Evolutionary conservation across 2,329 filamentous ascomycete genomes (phyloP).

Genomic region (Cytospora schulzeri): DNA sequence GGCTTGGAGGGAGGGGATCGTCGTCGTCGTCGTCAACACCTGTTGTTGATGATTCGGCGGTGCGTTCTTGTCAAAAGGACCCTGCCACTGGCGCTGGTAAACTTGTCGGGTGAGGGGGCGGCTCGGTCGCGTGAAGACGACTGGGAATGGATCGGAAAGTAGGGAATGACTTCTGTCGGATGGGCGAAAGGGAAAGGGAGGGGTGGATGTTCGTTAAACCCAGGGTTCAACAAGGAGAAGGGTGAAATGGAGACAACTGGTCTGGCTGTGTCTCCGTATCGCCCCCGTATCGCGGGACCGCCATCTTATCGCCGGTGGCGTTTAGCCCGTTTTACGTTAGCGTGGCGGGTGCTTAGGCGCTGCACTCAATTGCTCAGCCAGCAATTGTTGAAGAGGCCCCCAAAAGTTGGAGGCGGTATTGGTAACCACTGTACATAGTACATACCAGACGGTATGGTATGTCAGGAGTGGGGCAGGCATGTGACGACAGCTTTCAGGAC

Average conservation of each 20-base stretch:
- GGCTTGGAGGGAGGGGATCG: conserved; percentile 1
- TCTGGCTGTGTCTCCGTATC: conserved; percentile 12
- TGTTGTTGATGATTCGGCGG: not conserved
- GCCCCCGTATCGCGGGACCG: not conserved
- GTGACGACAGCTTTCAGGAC: not conserved
- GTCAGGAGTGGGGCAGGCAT: not conserved
- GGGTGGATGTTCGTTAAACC: conserved; percentile 3
- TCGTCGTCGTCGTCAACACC: conserved; percentile 4
- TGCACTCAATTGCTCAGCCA: not conserved
- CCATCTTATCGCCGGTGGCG: conserved; percentile 18
- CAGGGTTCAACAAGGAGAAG: conserved; percentile 4
- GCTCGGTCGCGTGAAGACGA: not conserved
- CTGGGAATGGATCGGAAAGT: not conserved
- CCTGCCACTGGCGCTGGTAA: conserved; percentile 14
- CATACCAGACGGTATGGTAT: no score
- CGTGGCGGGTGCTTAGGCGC: conserved; percentile 7
- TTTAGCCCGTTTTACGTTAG: conserved; percentile 18
- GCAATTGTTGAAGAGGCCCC: not conserved
- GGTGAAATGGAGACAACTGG: conserved; percentile 4
- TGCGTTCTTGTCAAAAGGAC: conserved; percentile 1
- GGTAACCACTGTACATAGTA: no score
- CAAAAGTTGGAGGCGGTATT: not conserved
- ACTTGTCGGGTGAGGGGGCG: conserved; percentile 10
- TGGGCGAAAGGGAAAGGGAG: not conserved
- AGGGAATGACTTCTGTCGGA: not conserved